Conservation (phyloP, 2,329 filamentous ascomycete genomes). For the Fusarium mundagurra region DNA sequence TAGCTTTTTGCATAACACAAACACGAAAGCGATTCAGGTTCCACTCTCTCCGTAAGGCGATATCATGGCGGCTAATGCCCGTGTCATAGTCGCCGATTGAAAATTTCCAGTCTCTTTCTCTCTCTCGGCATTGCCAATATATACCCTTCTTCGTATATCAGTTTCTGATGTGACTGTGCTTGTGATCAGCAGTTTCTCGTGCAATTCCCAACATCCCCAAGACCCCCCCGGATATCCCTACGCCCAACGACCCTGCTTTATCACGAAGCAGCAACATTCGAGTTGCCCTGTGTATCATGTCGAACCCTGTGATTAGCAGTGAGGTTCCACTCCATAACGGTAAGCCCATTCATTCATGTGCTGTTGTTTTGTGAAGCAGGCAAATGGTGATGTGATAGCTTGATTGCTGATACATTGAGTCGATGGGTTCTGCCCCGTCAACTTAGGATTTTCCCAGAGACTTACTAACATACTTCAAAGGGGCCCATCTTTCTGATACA, state of each 20-base stretch:
- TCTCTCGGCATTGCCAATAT: background rate
- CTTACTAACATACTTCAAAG: slow-evolving; percentile 22
- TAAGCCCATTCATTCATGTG: slow-evolving; percentile 22
- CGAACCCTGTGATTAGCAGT: slow-evolving; percentile 15
- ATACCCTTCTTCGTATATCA: background rate
- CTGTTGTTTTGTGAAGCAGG: background rate
- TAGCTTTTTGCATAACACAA: slow-evolving; percentile 14
- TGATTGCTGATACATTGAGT: background rate
- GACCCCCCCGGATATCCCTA: slow-evolving; percentile 3
- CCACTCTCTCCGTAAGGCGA: slow-evolving; percentile 29
- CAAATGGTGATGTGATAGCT: background rate
- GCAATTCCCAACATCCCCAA: slow-evolving; percentile 17
- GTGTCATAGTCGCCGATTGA: slow-evolving; percentile 23
- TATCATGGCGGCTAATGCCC: slow-evolving; percentile 30
- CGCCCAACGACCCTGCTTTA: background rate
- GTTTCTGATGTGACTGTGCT: slow-evolving; percentile 29
- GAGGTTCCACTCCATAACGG: slow-evolving; percentile 21
- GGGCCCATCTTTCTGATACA: slow-evolving; percentile 1
- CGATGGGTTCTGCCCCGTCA: background rate
- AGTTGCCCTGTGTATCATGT: slow-evolving; percentile 23
- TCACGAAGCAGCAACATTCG: slow-evolving; percentile 4
- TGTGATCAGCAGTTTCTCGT: background rate
- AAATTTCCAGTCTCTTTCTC: slow-evolving; percentile 9
- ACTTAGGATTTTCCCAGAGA: background rate
- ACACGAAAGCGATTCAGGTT: slow-evolving; percentile 36